A percentile compares a stretch with the other conserved stretches of the same genome.
Evolutionary conservation across 768 basidiomycete species (phyloP).

Genomic region (Cystofilobasidium ferigula): DNA sequence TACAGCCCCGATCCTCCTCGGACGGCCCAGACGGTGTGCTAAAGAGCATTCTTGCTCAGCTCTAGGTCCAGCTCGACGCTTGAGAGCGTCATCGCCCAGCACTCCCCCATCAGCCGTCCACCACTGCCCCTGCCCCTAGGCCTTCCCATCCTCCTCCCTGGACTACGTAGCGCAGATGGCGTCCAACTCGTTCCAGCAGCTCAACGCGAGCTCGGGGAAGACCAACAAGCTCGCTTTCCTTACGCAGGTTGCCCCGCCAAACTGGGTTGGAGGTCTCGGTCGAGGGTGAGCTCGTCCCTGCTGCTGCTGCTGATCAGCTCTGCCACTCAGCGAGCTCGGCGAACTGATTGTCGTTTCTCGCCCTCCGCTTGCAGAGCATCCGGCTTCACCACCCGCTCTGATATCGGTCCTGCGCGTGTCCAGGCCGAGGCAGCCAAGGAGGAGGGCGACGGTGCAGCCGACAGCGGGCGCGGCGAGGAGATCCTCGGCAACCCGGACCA

Average conservation of each 20-base stretch:
- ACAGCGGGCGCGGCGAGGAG: slow-evolving; percentile 76
- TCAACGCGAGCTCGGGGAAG: slow-evolving; percentile 20
- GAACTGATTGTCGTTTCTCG: not conserved
- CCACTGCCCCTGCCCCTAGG: too few relatives aligned
- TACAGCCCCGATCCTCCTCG: too few relatives aligned
- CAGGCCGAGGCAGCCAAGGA: slow-evolving; percentile 57
- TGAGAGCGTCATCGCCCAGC: too few relatives aligned
- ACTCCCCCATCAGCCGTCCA: too few relatives aligned
- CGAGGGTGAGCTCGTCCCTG: slow-evolving; percentile 58
- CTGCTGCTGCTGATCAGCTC: not conserved
- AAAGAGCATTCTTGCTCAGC: too few relatives aligned
- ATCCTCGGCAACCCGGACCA: slow-evolving; percentile 67
- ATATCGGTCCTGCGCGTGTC: slow-evolving; percentile 96
- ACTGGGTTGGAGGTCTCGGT: slow-evolving; percentile 96
- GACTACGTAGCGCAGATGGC: too few relatives aligned
- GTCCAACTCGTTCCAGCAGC: slow-evolving; percentile 24
- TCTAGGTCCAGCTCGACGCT: too few relatives aligned
- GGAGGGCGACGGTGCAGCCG: slow-evolving; percentile 52
- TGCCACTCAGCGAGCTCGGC: not conserved
- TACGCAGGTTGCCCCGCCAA: slow-evolving; percentile 87
- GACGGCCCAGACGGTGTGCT: too few relatives aligned
- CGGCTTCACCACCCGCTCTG: slow-evolving; percentile 93
- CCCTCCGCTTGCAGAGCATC: slow-evolving; percentile 54
- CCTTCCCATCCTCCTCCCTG: too few relatives aligned
- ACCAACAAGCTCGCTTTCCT: slow-evolving; percentile 70